A percentile compares a stretch with the other conserved stretches of the same genome.
These are phyloP conservation scores for Clitocybe nebularis DNA, from an alignment of 1,284 basidiomycete species.

Conservation along the genomic window DNA sequence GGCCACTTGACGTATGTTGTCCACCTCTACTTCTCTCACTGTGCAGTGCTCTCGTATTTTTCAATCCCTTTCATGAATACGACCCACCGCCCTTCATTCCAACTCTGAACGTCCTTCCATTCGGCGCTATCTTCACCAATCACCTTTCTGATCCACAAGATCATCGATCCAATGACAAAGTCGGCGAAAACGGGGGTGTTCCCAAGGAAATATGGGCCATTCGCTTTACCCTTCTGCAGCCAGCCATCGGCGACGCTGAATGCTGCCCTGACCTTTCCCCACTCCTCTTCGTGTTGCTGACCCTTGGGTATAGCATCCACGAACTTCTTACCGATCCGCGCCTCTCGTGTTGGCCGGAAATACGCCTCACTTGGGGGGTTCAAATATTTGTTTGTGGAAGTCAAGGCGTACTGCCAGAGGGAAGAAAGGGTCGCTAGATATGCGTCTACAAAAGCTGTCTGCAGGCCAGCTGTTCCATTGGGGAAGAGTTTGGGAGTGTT, in stretches of 20 bases:
- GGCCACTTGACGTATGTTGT: too few species aligned
- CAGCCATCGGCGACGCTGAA: conserved; percentile 28
- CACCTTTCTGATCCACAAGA: conserved; percentile 28
- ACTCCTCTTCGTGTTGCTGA: conserved; percentile 21
- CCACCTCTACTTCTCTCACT: too few species aligned
- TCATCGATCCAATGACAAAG: conserved; percentile 24
- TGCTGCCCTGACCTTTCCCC: conserved; percentile 26
- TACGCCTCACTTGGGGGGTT: conserved; percentile 31
- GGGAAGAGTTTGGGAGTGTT: conserved; percentile 33
- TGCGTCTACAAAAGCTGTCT: conserved; percentile 24
- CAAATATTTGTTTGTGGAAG: conserved; percentile 19
- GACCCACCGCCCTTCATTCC: conserved; percentile 1
- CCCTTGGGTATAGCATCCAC: conserved; percentile 29
- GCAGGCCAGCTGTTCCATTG: conserved; percentile 25
- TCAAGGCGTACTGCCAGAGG: conserved; percentile 16
- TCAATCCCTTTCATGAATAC: conserved; percentile 9
- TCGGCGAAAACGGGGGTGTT: conserved; percentile 30
- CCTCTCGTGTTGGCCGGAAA: conserved; percentile 29
- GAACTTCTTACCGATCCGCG: conserved; percentile 25
- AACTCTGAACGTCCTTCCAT: conserved; percentile 1
- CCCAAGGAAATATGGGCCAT: conserved; percentile 27
- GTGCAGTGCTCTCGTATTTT: neutral
- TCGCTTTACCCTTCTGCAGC: conserved; percentile 22
- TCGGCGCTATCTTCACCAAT: conserved; percentile 5
- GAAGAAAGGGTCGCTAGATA: conserved; percentile 12